Percentiles rank a stretch among this genome's conserved stretches.
These are phyloP conservation scores for Phytopythium sindhum DNA, from an alignment of 352 stramenopile genomes.

Conservation along the genomic window DNA sequence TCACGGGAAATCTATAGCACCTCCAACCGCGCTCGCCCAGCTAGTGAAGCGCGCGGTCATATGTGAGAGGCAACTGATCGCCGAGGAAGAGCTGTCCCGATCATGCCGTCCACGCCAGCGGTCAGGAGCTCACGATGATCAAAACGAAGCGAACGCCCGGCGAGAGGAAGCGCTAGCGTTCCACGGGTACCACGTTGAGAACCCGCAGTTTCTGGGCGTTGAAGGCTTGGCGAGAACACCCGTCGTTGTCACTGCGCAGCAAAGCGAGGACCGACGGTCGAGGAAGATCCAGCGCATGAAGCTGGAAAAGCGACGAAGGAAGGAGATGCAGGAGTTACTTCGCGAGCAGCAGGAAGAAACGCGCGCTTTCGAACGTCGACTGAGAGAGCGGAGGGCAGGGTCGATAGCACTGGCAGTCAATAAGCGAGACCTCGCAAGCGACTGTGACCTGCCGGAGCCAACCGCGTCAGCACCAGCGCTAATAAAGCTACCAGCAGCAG, in stretches of 20 bases:
- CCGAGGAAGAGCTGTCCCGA: neutral
- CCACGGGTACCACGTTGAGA: conserved; percentile 2
- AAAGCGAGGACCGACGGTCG: neutral
- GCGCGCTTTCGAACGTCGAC: neutral
- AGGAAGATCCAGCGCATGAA: neutral
- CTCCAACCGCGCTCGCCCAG: neutral
- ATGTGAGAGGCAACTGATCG: neutral
- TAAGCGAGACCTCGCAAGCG: neutral
- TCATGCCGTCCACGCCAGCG: too few relatives aligned
- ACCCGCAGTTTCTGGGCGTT: conserved; percentile 5
- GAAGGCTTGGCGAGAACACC: neutral
- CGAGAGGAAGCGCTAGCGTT: neutral
- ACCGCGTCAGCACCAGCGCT: too few relatives aligned
- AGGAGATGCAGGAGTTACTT: conserved; percentile 5
- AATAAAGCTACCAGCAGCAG: neutral
- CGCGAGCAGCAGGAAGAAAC: neutral
- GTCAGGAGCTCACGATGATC: neutral
- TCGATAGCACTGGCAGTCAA: neutral
- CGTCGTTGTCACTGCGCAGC: neutral
- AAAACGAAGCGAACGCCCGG: neutral
- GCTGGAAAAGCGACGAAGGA: neutral
- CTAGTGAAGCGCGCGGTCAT: neutral
- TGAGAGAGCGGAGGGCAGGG: neutral
- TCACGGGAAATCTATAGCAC: neutral
- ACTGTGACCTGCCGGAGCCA: neutral